Base-by-base conservation (phyloP, 1,284 basidiomycete species). In the Pisolithus thermaeus region DNA sequence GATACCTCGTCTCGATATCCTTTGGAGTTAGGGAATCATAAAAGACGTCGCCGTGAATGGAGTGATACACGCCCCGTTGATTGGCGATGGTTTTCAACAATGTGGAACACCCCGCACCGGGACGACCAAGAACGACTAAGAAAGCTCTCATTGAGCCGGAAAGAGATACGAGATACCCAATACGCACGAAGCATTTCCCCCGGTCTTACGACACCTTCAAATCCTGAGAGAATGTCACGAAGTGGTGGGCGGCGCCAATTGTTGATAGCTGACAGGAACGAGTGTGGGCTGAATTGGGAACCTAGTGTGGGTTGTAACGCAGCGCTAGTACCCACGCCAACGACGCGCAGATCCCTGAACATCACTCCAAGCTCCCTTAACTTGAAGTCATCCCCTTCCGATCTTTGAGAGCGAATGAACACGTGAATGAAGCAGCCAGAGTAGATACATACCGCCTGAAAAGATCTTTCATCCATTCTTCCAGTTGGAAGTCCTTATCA, bases 41-140 rank as follows among this genome's bases (percentile, higher is more conserved):
- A 51, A 73, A 70, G 2, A 90, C 76, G 0, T 83, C 72, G 7
- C 87, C 86, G n/a, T 78, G 61, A 6, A 90, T 72, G 11, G 70
- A 60, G 56, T 83, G 73, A 56, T 77, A 91, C 55, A 83, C 83
- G 0, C 69, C 61, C 0, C 80, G 78, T 55, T 81, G 78, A 59
- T 90, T 90, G 6, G 89, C 79, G 39, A 92, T 72, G 0, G 76
- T 75, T 64, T 88, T 88, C 51, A 92, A 77, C 37, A 92, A 74
- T 0, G 87, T 87, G 20, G 75, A 80, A 63, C 89, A 92, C 2
- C 90, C 89, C 0, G 85, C 79, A 32, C 80, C 79, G 7, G 83
- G 83, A 22, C 79, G 70, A n/a, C 83, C 83, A 14, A 85, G 71
- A 20, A 84, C 82, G 44, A 83, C 77, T 79, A 48, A n/a, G 27